Conservation (phyloP, 2,329 filamentous ascomycete species). For the Talaromyces sp. region DNA sequence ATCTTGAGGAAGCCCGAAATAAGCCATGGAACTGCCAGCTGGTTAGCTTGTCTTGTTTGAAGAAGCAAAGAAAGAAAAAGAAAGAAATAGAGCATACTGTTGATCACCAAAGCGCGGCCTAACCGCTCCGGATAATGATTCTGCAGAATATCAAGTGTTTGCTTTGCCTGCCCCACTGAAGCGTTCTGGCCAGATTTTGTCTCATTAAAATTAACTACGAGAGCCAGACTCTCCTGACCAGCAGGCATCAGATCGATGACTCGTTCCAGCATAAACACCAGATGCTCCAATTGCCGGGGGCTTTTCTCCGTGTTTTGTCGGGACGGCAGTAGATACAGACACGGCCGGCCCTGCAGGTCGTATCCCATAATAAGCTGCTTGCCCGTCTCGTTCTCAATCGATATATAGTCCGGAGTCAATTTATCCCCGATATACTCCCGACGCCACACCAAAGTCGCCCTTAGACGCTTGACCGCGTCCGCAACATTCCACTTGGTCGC, state of each 20-base stretch:
- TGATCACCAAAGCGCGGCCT: slow-evolving; percentile 81
- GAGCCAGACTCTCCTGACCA: slow-evolving; percentile 76
- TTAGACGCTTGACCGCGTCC: slow-evolving; percentile 72
- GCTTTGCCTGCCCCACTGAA: slow-evolving; percentile 66
- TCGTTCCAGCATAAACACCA: slow-evolving; percentile 93
- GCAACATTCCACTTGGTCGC: slow-evolving; percentile 83
- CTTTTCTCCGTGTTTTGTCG: slow-evolving; percentile 87
- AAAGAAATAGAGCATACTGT: slow-evolving; percentile 53
- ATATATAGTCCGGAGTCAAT: slow-evolving; percentile 75
- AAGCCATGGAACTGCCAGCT: slow-evolving; percentile 69
- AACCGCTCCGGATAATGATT: slow-evolving; percentile 92
- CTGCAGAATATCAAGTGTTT: slow-evolving; percentile 87
- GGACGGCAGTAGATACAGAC: slow-evolving; percentile 82
- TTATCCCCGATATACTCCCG: slow-evolving; percentile 80
- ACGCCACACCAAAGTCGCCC: slow-evolving; percentile 77
- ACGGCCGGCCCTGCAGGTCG: slow-evolving; percentile 79
- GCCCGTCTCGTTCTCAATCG: slow-evolving; percentile 89
- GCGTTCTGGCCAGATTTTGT: slow-evolving; percentile 72
- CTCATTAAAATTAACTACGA: slow-evolving; percentile 88
- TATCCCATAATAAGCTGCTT: slow-evolving; percentile 89
- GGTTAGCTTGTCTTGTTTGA: neutral
- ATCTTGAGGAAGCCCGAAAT: slow-evolving; percentile 94
- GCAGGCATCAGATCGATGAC: slow-evolving; percentile 81
- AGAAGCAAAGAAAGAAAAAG: neutral
- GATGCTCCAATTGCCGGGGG: slow-evolving; percentile 82